phyloP scores from a whole-genome alignment of 768 basidiomycete genomes.

The Trametes cingulata region DNA sequence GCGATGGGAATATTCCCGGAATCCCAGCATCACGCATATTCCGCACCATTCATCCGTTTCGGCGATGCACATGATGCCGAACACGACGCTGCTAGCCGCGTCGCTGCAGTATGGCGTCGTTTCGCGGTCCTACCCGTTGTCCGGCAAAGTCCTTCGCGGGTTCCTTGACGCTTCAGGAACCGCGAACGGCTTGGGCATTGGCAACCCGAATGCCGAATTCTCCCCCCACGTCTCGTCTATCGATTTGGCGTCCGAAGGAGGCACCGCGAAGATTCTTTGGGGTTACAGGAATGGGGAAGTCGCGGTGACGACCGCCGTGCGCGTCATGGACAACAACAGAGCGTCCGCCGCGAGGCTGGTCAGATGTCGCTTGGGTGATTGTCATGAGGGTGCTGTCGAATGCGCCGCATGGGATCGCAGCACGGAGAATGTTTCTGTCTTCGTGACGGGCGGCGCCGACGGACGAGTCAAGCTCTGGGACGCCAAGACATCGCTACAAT shows the following conservation, averaged over 20 bases:
- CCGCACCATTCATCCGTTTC: slow-evolving; percentile 63
- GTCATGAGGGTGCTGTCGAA: slow-evolving; percentile 61
- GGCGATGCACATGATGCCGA: slow-evolving; percentile 59
- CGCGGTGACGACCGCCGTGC: slow-evolving; percentile 55
- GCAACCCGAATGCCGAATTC: slow-evolving; percentile 77
- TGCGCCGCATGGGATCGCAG: slow-evolving; percentile 50
- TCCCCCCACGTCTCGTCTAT: slow-evolving; percentile 65
- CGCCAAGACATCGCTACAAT: slow-evolving; percentile 44
- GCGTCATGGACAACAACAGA: slow-evolving; percentile 56
- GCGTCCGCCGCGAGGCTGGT: slow-evolving; percentile 46
- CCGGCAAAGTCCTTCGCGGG: slow-evolving; percentile 68
- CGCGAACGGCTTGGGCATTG: slow-evolving; percentile 58
- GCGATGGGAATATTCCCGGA: slow-evolving; percentile 69
- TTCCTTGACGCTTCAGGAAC: slow-evolving; percentile 66
- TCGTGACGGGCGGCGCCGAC: slow-evolving; percentile 60
- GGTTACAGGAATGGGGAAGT: slow-evolving; percentile 72
- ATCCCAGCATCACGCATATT: slow-evolving; percentile 57
- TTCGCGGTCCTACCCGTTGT: slow-evolving; percentile 69
- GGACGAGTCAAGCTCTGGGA: slow-evolving; percentile 79
- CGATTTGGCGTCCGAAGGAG: slow-evolving; percentile 58
- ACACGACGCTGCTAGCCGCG: slow-evolving; percentile 55
- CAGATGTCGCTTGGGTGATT: slow-evolving; percentile 53
- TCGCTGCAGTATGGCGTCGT: slow-evolving; percentile 72
- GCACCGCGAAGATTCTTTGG: slow-evolving; percentile 71
- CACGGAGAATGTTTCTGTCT: slow-evolving; percentile 21